These are phyloP conservation scores for Clonostachys rosea DNA, from an alignment of 2,329 filamentous ascomycete genomes.

Conservation along the genomic window DNA sequence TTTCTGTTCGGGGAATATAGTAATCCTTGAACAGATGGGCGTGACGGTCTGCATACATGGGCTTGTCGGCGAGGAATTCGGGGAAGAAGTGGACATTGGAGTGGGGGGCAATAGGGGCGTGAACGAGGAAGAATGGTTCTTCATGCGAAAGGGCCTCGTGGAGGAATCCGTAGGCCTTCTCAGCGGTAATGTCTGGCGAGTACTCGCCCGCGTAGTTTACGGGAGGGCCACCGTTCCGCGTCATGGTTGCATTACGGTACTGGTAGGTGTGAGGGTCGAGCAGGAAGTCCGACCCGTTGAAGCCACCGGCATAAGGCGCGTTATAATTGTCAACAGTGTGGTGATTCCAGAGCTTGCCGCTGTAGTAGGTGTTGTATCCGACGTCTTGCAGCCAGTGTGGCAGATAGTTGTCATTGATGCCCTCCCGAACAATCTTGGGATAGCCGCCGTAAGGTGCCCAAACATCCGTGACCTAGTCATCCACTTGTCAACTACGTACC, in stretches of 20 bases:
- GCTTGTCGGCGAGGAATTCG: neutral
- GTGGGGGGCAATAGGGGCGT: slow-evolving; percentile 37
- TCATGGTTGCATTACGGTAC: slow-evolving; percentile 62
- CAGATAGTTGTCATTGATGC: slow-evolving; percentile 42
- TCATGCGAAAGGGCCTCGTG: slow-evolving; percentile 39
- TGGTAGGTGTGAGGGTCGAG: slow-evolving; percentile 65
- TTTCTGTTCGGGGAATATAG: slow-evolving; percentile 54
- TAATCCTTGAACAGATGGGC: slow-evolving; percentile 53
- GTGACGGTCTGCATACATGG: slow-evolving; percentile 43
- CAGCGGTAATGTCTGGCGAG: slow-evolving; percentile 44
- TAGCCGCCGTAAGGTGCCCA: slow-evolving; percentile 21
- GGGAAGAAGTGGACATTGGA: slow-evolving; percentile 19
- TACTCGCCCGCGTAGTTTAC: slow-evolving; percentile 48
- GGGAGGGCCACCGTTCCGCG: slow-evolving; percentile 52
- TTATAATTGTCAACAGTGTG: slow-evolving; percentile 43
- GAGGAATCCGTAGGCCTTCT: slow-evolving; percentile 46
- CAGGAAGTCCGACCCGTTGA: slow-evolving; percentile 50
- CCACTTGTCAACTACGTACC: neutral
- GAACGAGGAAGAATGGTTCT: slow-evolving; percentile 48
- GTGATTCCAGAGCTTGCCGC: slow-evolving; percentile 48
- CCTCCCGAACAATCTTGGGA: slow-evolving; percentile 42
- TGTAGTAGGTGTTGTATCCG: slow-evolving; percentile 48
- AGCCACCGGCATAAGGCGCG: slow-evolving; percentile 48
- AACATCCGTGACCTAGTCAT: slow-evolving; percentile 30
- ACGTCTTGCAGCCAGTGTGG: slow-evolving; percentile 44